A percentile compares a stretch with the other conserved stretches of the same genome.
These are phyloP conservation scores for Lasiosphaeriaceae sp. DNA, from an alignment of 495 filamentous ascomycete species.

Conservation along the genomic window DNA sequence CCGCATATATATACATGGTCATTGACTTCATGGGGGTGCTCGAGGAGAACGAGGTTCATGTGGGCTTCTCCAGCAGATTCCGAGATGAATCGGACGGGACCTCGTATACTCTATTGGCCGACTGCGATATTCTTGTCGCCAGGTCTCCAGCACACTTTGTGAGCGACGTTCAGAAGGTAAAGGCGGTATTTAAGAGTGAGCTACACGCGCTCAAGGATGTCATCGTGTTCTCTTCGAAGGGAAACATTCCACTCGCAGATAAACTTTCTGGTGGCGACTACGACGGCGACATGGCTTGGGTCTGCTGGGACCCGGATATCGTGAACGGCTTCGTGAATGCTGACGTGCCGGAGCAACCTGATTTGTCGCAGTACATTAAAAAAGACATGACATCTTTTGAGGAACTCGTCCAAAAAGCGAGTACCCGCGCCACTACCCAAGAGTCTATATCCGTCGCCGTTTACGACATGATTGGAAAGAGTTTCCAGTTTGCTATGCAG, in stretches of 20 bases:
- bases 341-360: conserved; percentile 45
- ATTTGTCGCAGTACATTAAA: conserved; percentile 52
- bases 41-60: conserved; percentile 69
- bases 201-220: conserved; percentile 79
- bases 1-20: conserved; percentile 75
- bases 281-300: conserved; percentile 85
- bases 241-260: conserved; percentile 65
- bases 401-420: conserved; percentile 32
- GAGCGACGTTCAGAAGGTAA: conserved; percentile 77
- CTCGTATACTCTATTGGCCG: conserved; percentile 58
- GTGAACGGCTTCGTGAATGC: conserved; percentile 75
- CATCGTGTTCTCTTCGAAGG: conserved; percentile 75
- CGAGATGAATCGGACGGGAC: conserved; percentile 47
- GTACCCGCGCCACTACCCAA: neutral
- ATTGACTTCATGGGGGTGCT: conserved; percentile 72
- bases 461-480: conserved; percentile 47
- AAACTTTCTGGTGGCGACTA: conserved; percentile 93
- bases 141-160: conserved; percentile 75
- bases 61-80: conserved; percentile 71
- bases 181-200: conserved; percentile 55
- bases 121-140: conserved; percentile 79
- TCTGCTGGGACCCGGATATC: conserved; percentile 81
- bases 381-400: conserved; percentile 53
- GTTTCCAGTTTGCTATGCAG: conserved; percentile 64
- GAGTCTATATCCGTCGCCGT: conserved; percentile 6